phyloP scores from a whole-genome alignment of 108 stramenopile genomes.

The Mayamaea pseudoterrestris region DNA sequence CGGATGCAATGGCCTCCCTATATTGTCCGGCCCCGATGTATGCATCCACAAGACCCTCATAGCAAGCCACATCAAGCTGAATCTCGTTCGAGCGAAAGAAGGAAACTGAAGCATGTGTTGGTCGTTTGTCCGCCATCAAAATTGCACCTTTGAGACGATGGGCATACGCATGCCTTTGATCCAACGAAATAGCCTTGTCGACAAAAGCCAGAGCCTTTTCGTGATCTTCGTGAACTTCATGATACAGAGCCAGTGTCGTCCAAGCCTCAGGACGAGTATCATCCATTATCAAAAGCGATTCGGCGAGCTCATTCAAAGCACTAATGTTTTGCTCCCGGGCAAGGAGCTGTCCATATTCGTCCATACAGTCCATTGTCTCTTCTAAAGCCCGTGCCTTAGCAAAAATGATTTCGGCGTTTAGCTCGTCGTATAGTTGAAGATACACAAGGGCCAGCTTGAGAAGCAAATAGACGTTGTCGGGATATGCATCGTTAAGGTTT shows the following conservation, averaged over 20 bases:
- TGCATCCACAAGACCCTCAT: slow-evolving; percentile 71
- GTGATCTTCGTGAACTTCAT: slow-evolving; percentile 55
- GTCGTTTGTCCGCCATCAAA: slow-evolving; percentile 52
- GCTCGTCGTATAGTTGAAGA: slow-evolving; percentile 50
- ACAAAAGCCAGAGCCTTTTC: slow-evolving; percentile 61
- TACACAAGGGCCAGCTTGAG: slow-evolving; percentile 51
- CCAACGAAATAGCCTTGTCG: slow-evolving; percentile 67
- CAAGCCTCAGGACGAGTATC: slow-evolving; percentile 73
- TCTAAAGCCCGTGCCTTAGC: slow-evolving; percentile 37
- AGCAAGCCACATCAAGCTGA: slow-evolving; percentile 46
- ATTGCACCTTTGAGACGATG: slow-evolving; percentile 62
- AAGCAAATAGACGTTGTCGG: slow-evolving; percentile 57
- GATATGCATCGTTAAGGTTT: slow-evolving; percentile 44
- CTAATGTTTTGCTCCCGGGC: slow-evolving; percentile 29
- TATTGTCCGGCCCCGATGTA: slow-evolving; percentile 57
- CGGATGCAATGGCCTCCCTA: slow-evolving; percentile 72
- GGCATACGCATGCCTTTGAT: slow-evolving; percentile 64
- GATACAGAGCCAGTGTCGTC: slow-evolving; percentile 58
- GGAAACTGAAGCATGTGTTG: slow-evolving; percentile 62
- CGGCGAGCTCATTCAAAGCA: slow-evolving; percentile 47
- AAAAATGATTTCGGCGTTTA: slow-evolving; percentile 33
- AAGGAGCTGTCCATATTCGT: slow-evolving; percentile 61
- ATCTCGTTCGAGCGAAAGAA: slow-evolving; percentile 73
- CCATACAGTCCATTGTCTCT: slow-evolving; percentile 45
- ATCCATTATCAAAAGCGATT: slow-evolving; percentile 50